These are phyloP conservation scores for Cyclocybe cylindracea DNA, from an alignment of 768 basidiomycete genomes.

Conservation along the genomic window DNA sequence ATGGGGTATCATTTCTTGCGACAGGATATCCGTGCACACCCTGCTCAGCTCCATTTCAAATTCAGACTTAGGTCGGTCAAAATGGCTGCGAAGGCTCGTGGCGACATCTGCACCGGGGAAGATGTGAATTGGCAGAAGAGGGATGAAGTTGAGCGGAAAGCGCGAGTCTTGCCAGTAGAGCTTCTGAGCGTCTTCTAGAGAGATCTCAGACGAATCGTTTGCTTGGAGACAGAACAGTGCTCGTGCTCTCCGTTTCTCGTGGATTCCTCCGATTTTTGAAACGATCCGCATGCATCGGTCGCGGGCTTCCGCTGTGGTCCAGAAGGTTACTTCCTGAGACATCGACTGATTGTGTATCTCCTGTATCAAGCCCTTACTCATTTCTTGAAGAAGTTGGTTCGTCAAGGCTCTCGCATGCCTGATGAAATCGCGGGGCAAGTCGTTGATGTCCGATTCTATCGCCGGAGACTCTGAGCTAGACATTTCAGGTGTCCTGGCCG, in stretches of 20 bases:
- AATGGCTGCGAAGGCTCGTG: neutral
- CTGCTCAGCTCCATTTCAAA: constrained; percentile 52
- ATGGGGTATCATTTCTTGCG: constrained; percentile 42
- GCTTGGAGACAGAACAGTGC: constrained; percentile 51
- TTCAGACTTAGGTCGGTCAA: neutral
- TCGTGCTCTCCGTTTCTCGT: constrained; percentile 62
- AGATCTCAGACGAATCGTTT: constrained; percentile 3
- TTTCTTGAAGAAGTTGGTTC: constrained; percentile 76
- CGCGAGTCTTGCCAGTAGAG: constrained; percentile 69
- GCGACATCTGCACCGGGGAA: constrained; percentile 32
- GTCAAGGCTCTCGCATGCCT: constrained; percentile 72
- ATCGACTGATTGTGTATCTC: constrained; percentile 56
- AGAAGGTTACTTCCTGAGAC: constrained; percentile 54
- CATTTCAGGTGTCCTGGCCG: neutral
- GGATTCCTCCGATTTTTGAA: constrained; percentile 73
- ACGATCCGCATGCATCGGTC: constrained; percentile 77
- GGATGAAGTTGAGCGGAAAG: constrained; percentile 51
- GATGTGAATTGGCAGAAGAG: constrained; percentile 58
- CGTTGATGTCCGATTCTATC: constrained; percentile 27
- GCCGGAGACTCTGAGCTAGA: neutral
- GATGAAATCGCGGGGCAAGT: constrained; percentile 37
- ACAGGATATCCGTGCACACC: constrained; percentile 58
- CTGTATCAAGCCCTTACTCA: constrained; percentile 58
- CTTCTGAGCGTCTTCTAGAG: constrained; percentile 33
- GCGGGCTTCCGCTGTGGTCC: constrained; percentile 79